Percentiles rank a stretch among this genome's conserved stretches.
phyloP scores from a whole-genome alignment of 2,329 filamentous ascomycete genomes.

The Fonsecaea nubica region DNA sequence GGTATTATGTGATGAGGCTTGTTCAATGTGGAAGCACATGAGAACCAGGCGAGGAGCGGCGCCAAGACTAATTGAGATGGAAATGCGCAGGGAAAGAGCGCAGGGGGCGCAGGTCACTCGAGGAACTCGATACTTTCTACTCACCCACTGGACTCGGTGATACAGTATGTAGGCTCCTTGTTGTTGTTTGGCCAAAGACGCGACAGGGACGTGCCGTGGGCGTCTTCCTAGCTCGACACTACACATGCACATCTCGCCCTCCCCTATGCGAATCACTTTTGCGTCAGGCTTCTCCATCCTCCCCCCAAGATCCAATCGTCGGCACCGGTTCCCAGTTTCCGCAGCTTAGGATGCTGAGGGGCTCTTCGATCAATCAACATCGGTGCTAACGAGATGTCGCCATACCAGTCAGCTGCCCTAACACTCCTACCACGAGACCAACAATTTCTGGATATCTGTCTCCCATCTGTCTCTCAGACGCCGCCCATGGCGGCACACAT shows the following conservation, averaged over 20 bases:
- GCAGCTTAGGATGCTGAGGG: background rate
- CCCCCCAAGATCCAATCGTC: background rate
- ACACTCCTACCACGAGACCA: background rate
- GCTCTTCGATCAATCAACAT: background rate
- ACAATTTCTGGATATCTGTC: background rate
- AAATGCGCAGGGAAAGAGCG: no score
- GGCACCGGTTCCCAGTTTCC: background rate
- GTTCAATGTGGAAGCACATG: no score
- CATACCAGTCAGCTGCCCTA: background rate
- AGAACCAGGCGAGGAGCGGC: no score
- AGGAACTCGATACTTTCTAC: no score
- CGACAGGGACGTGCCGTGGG: background rate
- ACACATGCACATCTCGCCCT: background rate
- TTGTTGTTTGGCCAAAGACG: background rate
- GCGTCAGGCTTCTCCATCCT: background rate
- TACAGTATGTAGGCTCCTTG: no score
- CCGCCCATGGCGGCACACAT: background rate
- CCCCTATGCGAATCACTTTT: background rate
- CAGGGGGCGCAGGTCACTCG: no score
- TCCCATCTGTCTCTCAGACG: background rate
- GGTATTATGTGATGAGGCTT: no score
- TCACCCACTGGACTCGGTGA: no score
- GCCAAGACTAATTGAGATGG: no score
- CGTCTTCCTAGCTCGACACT: background rate
- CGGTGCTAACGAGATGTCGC: background rate